These are phyloP conservation scores for Tetrahymena borealis DNA, from an alignment of 73 alveolate species.

Conservation along the genomic window DNA sequence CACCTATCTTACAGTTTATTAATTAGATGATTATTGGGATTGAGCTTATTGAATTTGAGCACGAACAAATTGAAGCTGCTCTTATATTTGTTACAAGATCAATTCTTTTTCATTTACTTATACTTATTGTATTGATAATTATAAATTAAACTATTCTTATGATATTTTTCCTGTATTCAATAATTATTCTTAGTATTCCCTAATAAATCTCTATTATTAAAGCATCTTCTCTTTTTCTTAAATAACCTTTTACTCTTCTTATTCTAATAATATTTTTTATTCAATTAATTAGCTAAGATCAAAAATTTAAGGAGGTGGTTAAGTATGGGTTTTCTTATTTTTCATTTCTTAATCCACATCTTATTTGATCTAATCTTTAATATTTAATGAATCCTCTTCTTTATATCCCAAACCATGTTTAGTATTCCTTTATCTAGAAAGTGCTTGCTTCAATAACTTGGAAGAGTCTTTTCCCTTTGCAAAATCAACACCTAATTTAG, in stretches of 20 bases:
- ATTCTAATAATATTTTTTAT: background rate
- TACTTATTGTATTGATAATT: background rate
- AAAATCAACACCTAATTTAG: constrained; percentile 35
- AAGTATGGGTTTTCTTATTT: background rate
- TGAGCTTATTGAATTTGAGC: background rate
- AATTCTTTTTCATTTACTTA: background rate
- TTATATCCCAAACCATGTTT: constrained; percentile 33
- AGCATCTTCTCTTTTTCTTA: background rate
- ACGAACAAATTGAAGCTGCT: background rate
- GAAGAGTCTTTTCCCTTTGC: constrained; percentile 42
- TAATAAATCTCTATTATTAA: background rate
- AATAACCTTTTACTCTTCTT: background rate
- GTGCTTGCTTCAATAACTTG: constrained; percentile 16
- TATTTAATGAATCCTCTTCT: background rate
- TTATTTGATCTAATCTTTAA: background rate
- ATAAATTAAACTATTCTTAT: background rate
- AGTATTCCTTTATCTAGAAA: constrained; percentile 19
- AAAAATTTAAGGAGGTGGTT: background rate
- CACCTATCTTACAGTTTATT: background rate
- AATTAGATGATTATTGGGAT: background rate
- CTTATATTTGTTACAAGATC: background rate
- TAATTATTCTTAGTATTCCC: background rate
- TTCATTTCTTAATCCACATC: background rate
- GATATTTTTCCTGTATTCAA: background rate
- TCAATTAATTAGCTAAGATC: background rate